Conservation (phyloP, 139 green algal species). For the Pleodorina starrii region DNA sequence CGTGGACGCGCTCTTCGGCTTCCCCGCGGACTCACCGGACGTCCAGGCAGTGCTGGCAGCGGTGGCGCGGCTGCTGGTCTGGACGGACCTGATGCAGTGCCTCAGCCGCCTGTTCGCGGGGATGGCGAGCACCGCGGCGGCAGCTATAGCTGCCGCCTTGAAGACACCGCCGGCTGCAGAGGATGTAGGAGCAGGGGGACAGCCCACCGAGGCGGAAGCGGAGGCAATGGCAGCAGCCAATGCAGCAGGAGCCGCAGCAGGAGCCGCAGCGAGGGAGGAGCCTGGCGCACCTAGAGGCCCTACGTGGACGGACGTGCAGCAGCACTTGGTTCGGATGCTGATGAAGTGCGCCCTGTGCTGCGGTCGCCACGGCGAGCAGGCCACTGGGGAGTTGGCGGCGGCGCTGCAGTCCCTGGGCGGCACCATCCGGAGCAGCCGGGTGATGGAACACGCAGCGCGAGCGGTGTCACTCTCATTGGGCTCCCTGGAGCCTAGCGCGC, state of each 20-base stretch:
- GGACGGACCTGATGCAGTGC: not conserved
- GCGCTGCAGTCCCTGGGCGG: not conserved
- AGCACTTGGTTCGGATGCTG: not conserved
- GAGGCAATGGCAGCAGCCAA: too few relatives aligned
- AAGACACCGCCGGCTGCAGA: too few relatives aligned
- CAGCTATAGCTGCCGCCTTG: too few relatives aligned
- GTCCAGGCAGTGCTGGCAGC: not conserved
- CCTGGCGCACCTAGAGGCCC: not conserved
- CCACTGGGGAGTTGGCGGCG: not conserved
- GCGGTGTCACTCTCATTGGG: not conserved
- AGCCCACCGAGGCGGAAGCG: too few relatives aligned
- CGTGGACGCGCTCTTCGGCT: not conserved
- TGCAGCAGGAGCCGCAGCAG: too few relatives aligned
- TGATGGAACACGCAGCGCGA: not conserved
- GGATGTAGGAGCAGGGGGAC: too few relatives aligned
- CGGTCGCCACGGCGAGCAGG: too few relatives aligned
- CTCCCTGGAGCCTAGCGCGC: not conserved
- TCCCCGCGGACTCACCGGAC: not conserved
- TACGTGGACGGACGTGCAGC: not conserved
- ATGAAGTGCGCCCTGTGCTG: not conserved
- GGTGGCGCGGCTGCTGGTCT: not conserved
- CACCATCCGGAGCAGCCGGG: not conserved
- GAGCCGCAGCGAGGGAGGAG: too few relatives aligned
- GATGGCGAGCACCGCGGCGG: too few relatives aligned
- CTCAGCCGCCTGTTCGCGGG: not conserved